Conservation (phyloP, 768 basidiomycete species). For the Panaeolus papilionaceus region DNA sequence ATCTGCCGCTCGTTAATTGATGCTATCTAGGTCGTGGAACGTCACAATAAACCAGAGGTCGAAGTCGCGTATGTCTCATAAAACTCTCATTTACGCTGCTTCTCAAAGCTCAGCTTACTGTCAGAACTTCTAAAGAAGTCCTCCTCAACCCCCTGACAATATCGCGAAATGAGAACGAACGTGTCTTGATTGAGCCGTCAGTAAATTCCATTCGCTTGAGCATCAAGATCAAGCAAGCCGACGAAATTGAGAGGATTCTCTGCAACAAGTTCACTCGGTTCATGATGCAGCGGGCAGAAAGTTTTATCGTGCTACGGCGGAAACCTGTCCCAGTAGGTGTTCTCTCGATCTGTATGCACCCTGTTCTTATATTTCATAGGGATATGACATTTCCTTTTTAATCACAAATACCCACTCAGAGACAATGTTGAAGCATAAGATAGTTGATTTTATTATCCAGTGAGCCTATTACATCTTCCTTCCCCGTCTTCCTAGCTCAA, state of each 20-base stretch:
- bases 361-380: slow-evolving; percentile 53
- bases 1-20: slow-evolving; percentile 27
- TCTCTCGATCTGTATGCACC: neutral
- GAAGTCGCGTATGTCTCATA: slow-evolving; percentile 72
- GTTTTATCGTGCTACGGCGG: slow-evolving; percentile 93
- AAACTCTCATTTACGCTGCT: neutral
- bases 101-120: slow-evolving; percentile 3
- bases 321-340: slow-evolving; percentile 84
- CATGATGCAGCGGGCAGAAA: slow-evolving; percentile 99
- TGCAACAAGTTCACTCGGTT: slow-evolving; percentile 99
- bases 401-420: slow-evolving; percentile 97
- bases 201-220: slow-evolving; percentile 96
- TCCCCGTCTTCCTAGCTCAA: slow-evolving; percentile 15
- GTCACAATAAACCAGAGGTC: slow-evolving; percentile 97
- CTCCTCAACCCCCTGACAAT: slow-evolving; percentile 93
- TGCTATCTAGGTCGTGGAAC: slow-evolving; percentile 80
- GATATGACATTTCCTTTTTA: slow-evolving; percentile 98
- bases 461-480: slow-evolving; percentile 42
- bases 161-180: slow-evolving; percentile 96
- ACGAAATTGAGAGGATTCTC: slow-evolving; percentile 96
- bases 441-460: slow-evolving; percentile 99
- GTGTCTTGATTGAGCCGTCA: slow-evolving; percentile 95
- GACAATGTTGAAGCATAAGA: slow-evolving; percentile 99
- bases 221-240: slow-evolving; percentile 99
- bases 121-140: slow-evolving; percentile 90